These are phyloP conservation scores for Solanum hybrid DNA, from an alignment of 305 asterid genomes.

Conservation along the genomic window DNA sequence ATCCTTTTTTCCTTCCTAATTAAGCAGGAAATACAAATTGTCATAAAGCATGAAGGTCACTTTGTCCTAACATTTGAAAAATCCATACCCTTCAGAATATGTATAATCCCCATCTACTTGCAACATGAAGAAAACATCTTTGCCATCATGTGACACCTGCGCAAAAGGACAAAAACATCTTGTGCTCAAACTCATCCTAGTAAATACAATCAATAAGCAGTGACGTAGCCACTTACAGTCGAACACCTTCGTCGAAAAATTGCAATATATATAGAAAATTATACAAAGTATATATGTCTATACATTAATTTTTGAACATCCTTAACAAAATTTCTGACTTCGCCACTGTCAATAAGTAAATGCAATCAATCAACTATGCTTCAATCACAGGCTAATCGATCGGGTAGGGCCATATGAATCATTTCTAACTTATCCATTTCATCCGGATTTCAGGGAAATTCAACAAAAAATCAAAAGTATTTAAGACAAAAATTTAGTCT, in stretches of 20 bases:
- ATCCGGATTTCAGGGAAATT: neutral
- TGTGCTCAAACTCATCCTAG: neutral
- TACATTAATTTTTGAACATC: neutral
- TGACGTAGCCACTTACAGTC: neutral
- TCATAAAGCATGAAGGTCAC: neutral
- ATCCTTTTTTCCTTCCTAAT: neutral
- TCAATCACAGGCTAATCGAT: neutral
- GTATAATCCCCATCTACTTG: slow-evolving; percentile 50
- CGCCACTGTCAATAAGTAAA: neutral
- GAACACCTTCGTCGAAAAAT: neutral
- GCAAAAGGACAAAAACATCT: slow-evolving; percentile 2
- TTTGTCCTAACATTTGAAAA: neutral
- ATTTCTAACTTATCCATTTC: neutral
- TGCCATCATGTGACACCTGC: slow-evolving; percentile 56
- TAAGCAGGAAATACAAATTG: neutral
- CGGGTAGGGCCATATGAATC: neutral
- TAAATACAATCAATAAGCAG: slow-evolving; percentile 2
- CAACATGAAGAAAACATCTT: slow-evolving; percentile 44
- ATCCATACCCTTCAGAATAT: slow-evolving; percentile 42
- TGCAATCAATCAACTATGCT: neutral
- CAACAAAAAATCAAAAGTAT: neutral
- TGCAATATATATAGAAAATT: neutral
- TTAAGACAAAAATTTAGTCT: neutral
- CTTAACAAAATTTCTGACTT: neutral
- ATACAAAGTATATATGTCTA: neutral